These are phyloP conservation scores for Leccinum aurantiacum DNA, from an alignment of 768 basidiomycete genomes.

Conservation along the genomic window DNA sequence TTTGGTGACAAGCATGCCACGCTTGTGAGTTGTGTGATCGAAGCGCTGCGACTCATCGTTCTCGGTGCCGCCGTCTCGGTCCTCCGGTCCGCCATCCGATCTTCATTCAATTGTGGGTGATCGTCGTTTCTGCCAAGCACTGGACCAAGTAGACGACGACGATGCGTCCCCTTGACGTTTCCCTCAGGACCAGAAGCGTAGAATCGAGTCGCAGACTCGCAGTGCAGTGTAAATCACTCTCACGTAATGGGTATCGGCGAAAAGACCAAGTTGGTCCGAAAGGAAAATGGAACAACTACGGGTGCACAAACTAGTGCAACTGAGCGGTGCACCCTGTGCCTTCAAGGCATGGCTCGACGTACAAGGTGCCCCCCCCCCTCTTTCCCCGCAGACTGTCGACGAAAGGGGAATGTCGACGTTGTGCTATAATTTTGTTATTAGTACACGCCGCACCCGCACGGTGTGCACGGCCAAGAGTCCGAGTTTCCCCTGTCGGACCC, in stretches of 20 bases:
- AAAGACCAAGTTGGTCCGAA: neutral
- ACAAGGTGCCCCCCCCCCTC: neutral
- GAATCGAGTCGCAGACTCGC: neutral
- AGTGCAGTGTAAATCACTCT: neutral
- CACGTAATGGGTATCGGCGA: neutral
- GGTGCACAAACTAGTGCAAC: neutral
- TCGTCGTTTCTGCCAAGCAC: neutral
- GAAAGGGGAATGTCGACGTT: neutral
- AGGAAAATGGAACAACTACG: neutral
- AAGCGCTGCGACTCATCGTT: neutral
- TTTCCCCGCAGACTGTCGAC: neutral
- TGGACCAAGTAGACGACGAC: neutral
- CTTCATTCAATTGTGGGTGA: neutral
- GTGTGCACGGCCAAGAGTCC: neutral
- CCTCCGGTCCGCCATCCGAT: neutral
- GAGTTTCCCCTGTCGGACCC: neutral
- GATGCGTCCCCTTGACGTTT: neutral
- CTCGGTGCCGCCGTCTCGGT: neutral
- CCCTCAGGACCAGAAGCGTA: neutral
- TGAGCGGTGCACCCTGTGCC: neutral
- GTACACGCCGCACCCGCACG: no score
- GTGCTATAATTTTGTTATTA: neutral
- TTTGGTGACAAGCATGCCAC: neutral
- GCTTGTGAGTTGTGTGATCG: no score
- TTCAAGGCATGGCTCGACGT: neutral